Percentiles rank a stretch among this genome's conserved stretches.
phyloP scores from a whole-genome alignment of 2,329 filamentous ascomycete species.

The Aspergillus fijiensis region DNA sequence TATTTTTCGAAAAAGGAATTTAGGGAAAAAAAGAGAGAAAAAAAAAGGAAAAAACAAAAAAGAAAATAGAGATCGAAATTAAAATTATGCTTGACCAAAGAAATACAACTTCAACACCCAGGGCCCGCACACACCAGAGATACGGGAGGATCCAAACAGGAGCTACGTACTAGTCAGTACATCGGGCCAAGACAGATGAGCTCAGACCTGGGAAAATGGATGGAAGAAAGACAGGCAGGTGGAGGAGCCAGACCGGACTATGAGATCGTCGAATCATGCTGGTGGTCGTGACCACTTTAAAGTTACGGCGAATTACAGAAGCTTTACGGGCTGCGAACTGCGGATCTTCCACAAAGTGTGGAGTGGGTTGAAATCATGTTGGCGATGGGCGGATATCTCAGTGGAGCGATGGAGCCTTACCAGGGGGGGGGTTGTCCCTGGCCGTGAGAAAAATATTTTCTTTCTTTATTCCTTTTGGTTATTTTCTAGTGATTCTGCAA shows the following conservation, averaged over 20 bases:
- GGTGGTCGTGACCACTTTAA: constrained; percentile 21
- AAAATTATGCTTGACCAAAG: constrained; percentile 14
- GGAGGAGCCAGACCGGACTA: constrained; percentile 17
- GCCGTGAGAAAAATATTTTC: constrained; percentile 12
- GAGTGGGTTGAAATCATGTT: constrained; percentile 29
- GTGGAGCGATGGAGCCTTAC: constrained; percentile 25
- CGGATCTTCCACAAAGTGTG: constrained; percentile 30
- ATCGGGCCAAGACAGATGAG: constrained; percentile 21
- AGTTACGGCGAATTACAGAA: constrained; percentile 34
- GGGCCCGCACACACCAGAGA: constrained; percentile 25
- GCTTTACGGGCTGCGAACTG: constrained; percentile 32
- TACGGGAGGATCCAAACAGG: constrained; percentile 20
- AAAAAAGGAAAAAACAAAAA: constrained; percentile 11
- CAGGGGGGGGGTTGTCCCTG: constrained; percentile 25
- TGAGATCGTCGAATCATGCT: constrained; percentile 24
- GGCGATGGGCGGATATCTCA: constrained; percentile 26
- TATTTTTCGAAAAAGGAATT: constrained; percentile 1
- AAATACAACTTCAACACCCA: constrained; percentile 15
- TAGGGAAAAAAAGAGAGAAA: constrained; percentile 11
- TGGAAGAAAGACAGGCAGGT: constrained; percentile 14
- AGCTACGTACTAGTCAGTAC: constrained; percentile 12
- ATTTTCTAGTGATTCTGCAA: not conserved
- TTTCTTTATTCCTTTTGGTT: not conserved
- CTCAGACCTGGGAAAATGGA: constrained; percentile 20
- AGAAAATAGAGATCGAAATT: constrained; percentile 14